These are phyloP conservation scores for Xerocomellus amylosporus DNA, from an alignment of 768 basidiomycete genomes.

Conservation along the genomic window DNA sequence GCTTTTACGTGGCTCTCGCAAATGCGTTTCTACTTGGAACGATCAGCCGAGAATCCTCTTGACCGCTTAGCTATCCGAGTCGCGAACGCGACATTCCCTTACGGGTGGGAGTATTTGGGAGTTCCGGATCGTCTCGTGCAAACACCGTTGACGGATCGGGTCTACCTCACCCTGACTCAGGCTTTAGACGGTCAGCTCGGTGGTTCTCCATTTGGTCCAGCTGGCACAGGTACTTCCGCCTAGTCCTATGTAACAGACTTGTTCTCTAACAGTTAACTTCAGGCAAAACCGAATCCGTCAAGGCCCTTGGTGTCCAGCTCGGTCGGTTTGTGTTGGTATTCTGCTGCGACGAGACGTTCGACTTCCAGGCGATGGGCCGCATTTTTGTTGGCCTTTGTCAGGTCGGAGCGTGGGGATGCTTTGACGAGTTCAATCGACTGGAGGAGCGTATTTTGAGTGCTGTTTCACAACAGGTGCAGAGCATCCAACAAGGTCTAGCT, in stretches of 20 bases:
- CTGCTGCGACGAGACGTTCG: slow-evolving; percentile 99
- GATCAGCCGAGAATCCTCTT: slow-evolving; percentile 65
- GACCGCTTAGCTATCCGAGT: slow-evolving; percentile 78
- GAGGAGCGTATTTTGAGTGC: slow-evolving; percentile 98
- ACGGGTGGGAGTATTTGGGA: slow-evolving; percentile 98
- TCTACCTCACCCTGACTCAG: slow-evolving; percentile 94
- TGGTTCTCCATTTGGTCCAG: slow-evolving; percentile 97
- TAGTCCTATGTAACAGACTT: not conserved
- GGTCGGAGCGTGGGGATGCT: slow-evolving; percentile 99
- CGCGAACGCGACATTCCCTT: slow-evolving; percentile 91
- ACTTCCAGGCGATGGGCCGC: slow-evolving; percentile 99
- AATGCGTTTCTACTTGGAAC: slow-evolving; percentile 96
- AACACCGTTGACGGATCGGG: slow-evolving; percentile 94
- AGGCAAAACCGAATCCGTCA: slow-evolving; percentile 99
- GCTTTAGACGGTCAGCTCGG: slow-evolving; percentile 93
- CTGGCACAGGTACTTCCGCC: slow-evolving; percentile 75
- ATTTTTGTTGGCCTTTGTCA: slow-evolving; percentile 99
- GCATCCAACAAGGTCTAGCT: slow-evolving; percentile 94
- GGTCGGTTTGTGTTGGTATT: slow-evolving; percentile 99
- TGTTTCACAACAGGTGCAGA: slow-evolving; percentile 98
- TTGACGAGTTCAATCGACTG: slow-evolving; percentile 96
- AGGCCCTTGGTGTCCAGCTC: slow-evolving; percentile 94
- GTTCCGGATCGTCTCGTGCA: slow-evolving; percentile 96
- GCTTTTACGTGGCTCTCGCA: slow-evolving; percentile 94
- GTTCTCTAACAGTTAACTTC: slow-evolving; percentile 7